phyloP scores from a whole-genome alignment of 2,329 filamentous ascomycete species.

The Thielaviopsis populi region DNA sequence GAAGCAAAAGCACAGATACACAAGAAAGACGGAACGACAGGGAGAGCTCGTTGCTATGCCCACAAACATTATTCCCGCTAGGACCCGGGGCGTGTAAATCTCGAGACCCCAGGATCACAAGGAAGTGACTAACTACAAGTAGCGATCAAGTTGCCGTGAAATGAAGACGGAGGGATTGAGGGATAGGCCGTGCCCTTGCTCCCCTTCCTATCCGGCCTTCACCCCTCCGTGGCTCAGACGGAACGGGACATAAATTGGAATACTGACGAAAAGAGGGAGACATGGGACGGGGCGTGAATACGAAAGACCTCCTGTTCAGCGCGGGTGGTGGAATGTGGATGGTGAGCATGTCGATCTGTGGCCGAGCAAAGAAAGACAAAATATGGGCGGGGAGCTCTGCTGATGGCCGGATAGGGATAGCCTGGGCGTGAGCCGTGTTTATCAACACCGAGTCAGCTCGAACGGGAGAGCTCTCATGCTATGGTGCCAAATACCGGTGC shows the following conservation, averaged over 20 bases:
- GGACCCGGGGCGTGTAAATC: background rate
- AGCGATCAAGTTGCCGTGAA: background rate
- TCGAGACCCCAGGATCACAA: too few species aligned
- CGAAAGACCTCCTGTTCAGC: background rate
- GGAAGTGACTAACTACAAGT: background rate
- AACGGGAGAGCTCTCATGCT: too few species aligned
- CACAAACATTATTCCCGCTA: background rate
- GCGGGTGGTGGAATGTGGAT: background rate
- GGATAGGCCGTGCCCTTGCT: background rate
- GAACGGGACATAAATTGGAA: background rate
- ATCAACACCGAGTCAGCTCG: too few species aligned
- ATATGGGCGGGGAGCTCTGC: background rate
- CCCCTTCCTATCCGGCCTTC: background rate
- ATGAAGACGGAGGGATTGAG: background rate
- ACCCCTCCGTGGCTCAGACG: background rate
- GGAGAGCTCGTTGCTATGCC: background rate
- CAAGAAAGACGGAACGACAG: background rate
- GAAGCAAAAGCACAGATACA: background rate
- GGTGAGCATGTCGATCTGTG: background rate
- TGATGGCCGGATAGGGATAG: background rate
- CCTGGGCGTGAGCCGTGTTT: too few species aligned
- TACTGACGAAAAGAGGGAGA: background rate
- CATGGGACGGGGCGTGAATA: background rate
- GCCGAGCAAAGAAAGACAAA: background rate
- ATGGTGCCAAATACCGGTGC: background rate